A percentile compares a stretch with the other conserved stretches of the same genome.
Conservation (phyloP, 805 yeast species). For the Spathaspora sp. region DNA sequence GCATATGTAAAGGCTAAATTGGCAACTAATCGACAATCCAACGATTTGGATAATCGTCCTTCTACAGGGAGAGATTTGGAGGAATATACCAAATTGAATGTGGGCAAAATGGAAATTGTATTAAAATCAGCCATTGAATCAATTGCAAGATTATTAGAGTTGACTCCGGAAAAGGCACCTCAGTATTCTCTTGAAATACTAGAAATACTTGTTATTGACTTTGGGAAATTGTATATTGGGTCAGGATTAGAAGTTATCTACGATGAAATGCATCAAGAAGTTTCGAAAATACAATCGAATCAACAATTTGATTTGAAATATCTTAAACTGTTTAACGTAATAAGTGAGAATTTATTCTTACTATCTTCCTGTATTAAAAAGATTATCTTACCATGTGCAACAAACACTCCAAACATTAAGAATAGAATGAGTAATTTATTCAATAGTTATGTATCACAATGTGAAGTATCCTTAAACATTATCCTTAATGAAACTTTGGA, state of each 20-base stretch:
- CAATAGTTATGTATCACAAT: slow-evolving; percentile 54
- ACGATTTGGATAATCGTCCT: slow-evolving; percentile 3
- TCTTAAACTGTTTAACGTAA: slow-evolving; percentile 46
- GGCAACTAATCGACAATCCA: slow-evolving; percentile 29
- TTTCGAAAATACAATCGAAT: slow-evolving; percentile 19
- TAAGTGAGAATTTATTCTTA: slow-evolving; percentile 60
- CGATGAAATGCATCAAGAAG: slow-evolving; percentile 36
- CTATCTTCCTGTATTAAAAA: slow-evolving; percentile 71
- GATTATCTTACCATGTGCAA: slow-evolving; percentile 71
- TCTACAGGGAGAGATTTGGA: slow-evolving; percentile 11
- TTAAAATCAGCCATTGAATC: slow-evolving; percentile 74
- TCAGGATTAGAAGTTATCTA: slow-evolving; percentile 71
- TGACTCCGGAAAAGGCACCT: slow-evolving; percentile 59
- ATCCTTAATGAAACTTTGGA: slow-evolving; percentile 59
- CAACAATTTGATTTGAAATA: slow-evolving; percentile 41
- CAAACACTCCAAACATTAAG: slow-evolving; percentile 53
- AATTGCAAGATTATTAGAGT: slow-evolving; percentile 70
- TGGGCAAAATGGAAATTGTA: slow-evolving; percentile 56
- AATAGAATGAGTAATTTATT: slow-evolving; percentile 58
- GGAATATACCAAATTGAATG: slow-evolving; percentile 28
- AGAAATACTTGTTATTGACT: slow-evolving; percentile 61
- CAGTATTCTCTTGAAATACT: slow-evolving; percentile 63
- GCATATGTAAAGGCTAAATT: slow-evolving; percentile 45
- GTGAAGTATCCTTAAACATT: slow-evolving; percentile 64
- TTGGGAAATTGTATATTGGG: slow-evolving; percentile 73